Evolutionary conservation across 768 basidiomycete species (phyloP).

Genomic region (Termitomyces sp.): DNA sequence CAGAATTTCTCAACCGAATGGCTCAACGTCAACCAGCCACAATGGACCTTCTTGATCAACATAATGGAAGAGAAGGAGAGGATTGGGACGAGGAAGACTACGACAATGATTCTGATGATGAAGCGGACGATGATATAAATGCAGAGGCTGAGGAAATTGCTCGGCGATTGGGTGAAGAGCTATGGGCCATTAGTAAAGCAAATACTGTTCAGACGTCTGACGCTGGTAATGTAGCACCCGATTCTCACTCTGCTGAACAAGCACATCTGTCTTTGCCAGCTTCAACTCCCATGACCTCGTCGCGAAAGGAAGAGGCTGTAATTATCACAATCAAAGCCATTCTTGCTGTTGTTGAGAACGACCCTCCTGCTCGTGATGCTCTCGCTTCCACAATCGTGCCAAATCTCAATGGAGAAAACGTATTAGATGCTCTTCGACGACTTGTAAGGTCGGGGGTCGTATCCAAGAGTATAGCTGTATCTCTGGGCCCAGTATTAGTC

Average conservation of each 20-base stretch:
- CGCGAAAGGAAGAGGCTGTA: slow-evolving; percentile 50
- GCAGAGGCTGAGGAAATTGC: slow-evolving; percentile 75
- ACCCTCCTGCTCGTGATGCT: slow-evolving; percentile 47
- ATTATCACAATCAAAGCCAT: slow-evolving; percentile 63
- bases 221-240: slow-evolving; percentile 4
- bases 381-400: slow-evolving; percentile 50
- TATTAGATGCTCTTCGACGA: slow-evolving; percentile 50
- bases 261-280: slow-evolving; percentile 2
- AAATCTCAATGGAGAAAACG: slow-evolving; percentile 37
- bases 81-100: slow-evolving; percentile 38
- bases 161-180: slow-evolving; percentile 64
- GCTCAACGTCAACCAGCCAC: slow-evolving; percentile 3
- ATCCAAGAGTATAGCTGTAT: slow-evolving; percentile 45
- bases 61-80: slow-evolving; percentile 22
- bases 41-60: slow-evolving; percentile 1
- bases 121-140: slow-evolving; percentile 56
- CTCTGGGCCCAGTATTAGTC: slow-evolving; percentile 58
- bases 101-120: slow-evolving; percentile 40
- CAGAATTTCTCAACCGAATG: slow-evolving; percentile 2
- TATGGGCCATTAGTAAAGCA: slow-evolving; percentile 70
- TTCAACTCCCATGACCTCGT: slow-evolving; percentile 11
- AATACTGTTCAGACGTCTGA: slow-evolving; percentile 32
- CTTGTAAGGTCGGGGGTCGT: slow-evolving; percentile 43
- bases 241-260: background rate
- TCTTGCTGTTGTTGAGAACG: slow-evolving; percentile 49